Conservation (phyloP, 805 yeast species). For the Schwanniomyces polymorphus region DNA sequence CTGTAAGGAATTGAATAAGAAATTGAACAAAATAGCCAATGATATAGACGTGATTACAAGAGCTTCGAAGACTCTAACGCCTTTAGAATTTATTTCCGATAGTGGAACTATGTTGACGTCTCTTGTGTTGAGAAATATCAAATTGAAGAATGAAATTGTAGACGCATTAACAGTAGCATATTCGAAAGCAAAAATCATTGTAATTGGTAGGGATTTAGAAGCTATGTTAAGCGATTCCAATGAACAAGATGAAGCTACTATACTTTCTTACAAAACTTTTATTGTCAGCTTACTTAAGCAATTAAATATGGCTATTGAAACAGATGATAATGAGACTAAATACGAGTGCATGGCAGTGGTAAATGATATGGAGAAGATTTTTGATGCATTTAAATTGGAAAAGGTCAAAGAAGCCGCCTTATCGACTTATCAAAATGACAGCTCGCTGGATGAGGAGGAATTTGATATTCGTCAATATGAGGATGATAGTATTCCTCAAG, state of each 20-base stretch:
- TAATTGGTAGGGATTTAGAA: conserved; percentile 64
- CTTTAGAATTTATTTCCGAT: conserved; percentile 52
- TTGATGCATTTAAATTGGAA: conserved; percentile 49
- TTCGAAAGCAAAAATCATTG: conserved; percentile 63
- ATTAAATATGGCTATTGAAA: conserved; percentile 52
- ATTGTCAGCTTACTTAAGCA: conserved; percentile 59
- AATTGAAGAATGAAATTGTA: conserved; percentile 49
- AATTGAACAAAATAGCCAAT: conserved; percentile 38
- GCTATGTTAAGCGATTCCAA: conserved; percentile 38
- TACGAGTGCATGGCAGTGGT: conserved; percentile 69
- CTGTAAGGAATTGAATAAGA: conserved; percentile 48
- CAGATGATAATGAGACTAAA: conserved; percentile 55
- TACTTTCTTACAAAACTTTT: conserved; percentile 53
- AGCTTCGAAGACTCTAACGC: conserved; percentile 39
- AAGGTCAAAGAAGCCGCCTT: conserved; percentile 19
- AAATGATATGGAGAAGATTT: conserved; percentile 73
- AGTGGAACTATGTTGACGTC: conserved; percentile 51
- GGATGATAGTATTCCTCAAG: neutral
- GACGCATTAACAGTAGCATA: conserved; percentile 58
- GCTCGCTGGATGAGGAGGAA: conserved; percentile 2
- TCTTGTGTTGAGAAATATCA: conserved; percentile 44
- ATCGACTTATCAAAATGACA: conserved; percentile 1
- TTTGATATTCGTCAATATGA: neutral
- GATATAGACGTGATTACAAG: conserved; percentile 50
- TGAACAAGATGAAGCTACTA: conserved; percentile 25